Conservation (phyloP, 176 grass and related monocot genomes). For the Avena insularis region DNA sequence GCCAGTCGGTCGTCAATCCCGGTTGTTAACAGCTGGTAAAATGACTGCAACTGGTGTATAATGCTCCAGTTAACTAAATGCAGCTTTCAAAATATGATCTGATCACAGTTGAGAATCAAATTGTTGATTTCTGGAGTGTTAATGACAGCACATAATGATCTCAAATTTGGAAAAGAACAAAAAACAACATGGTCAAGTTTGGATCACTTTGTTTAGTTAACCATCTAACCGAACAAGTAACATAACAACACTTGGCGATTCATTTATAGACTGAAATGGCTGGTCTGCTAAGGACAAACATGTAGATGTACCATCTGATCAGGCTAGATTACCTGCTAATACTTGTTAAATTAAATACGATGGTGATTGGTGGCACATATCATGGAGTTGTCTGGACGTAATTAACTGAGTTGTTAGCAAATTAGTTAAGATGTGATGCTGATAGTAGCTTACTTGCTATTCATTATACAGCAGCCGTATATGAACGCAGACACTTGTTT, state of each 20-base stretch:
- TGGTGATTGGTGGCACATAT: slow-evolving; percentile 34
- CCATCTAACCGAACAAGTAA: slow-evolving; percentile 32
- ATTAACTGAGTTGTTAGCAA: slow-evolving; percentile 50
- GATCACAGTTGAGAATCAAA: slow-evolving; percentile 26
- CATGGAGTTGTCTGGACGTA: slow-evolving; percentile 18
- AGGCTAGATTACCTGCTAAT: slow-evolving; percentile 46
- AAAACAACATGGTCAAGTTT: slow-evolving; percentile 36
- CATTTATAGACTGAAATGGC: slow-evolving; percentile 1
- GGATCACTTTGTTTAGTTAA: slow-evolving; percentile 49
- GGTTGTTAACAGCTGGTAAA: not conserved
- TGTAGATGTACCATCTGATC: slow-evolving; percentile 33
- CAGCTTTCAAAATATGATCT: slow-evolving; percentile 29
- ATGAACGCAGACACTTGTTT: slow-evolving; percentile 48
- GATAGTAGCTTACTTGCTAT: slow-evolving; percentile 51
- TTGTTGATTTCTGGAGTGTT: slow-evolving; percentile 42
- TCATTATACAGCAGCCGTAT: slow-evolving; percentile 31
- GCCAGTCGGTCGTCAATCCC: not conserved
- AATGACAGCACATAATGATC: slow-evolving; percentile 39
- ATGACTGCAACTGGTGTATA: not conserved
- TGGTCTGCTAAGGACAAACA: slow-evolving; percentile 42
- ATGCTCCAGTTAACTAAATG: slow-evolving; percentile 1
- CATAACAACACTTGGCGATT: slow-evolving; percentile 11
- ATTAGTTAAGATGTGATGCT: slow-evolving; percentile 57
- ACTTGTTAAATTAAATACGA: slow-evolving; percentile 37
- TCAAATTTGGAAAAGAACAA: slow-evolving; percentile 38